These are phyloP conservation scores for Puccinia horiana DNA, from an alignment of 1,284 basidiomycete genomes.

Conservation along the genomic window DNA sequence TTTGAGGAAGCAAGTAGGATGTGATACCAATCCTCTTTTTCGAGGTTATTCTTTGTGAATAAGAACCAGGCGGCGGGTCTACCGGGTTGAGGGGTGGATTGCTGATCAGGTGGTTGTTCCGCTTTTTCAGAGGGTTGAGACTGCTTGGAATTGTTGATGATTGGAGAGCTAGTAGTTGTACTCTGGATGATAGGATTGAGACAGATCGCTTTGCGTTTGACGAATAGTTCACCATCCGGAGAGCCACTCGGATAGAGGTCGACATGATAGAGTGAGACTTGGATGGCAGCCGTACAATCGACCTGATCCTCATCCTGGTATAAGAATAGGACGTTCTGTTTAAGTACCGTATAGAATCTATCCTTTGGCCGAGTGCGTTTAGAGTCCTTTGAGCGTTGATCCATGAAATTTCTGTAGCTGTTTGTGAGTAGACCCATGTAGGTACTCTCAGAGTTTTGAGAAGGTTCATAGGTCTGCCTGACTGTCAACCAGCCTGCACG, in stretches of 20 bases:
- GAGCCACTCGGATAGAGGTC: constrained; percentile 70
- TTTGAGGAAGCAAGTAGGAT: constrained; percentile 74
- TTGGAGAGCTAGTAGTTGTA: not conserved
- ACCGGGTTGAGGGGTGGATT: constrained; percentile 11
- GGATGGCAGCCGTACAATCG: constrained; percentile 81
- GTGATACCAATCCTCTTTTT: constrained; percentile 86
- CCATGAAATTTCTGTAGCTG: constrained; percentile 58
- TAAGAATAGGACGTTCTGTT: constrained; percentile 81
- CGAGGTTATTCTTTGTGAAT: constrained; percentile 55
- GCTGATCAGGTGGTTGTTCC: constrained; percentile 2
- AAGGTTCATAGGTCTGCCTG: constrained; percentile 74
- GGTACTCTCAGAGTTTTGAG: constrained; percentile 61
- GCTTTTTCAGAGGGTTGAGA: not conserved
- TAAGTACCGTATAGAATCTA: constrained; percentile 82
- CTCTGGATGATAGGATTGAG: constrained; percentile 14
- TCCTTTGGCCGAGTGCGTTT: constrained; percentile 77
- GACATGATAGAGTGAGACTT: constrained; percentile 72
- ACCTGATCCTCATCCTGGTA: constrained; percentile 85
- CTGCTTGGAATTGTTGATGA: constrained; percentile 7
- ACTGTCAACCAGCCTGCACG: constrained; percentile 83
- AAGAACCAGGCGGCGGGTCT: constrained; percentile 55
- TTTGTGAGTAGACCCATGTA: constrained; percentile 55
- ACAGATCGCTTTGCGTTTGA: constrained; percentile 42
- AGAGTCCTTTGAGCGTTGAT: constrained; percentile 65
- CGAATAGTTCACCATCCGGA: constrained; percentile 53